A percentile compares a stretch with the other conserved stretches of the same genome.
These are phyloP conservation scores for Vinca minor DNA, from an alignment of 257 asterid genomes.

Conservation along the genomic window DNA sequence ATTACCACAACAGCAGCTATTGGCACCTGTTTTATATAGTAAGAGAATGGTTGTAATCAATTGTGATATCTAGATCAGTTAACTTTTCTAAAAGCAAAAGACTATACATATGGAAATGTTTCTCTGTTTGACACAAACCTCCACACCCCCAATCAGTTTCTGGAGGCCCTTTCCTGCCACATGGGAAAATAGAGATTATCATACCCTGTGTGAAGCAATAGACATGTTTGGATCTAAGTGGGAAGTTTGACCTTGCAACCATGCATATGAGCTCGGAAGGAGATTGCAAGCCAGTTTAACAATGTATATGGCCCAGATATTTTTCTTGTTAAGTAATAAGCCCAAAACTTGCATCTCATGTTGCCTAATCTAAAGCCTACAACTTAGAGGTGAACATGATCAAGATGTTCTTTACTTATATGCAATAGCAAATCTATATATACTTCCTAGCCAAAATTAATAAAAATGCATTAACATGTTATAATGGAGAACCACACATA, in stretches of 20 bases:
- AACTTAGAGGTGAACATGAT: background rate
- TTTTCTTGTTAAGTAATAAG: background rate
- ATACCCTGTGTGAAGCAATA: background rate
- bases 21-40: constrained; percentile 49
- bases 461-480: background rate
- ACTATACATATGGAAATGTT: constrained; percentile 14
- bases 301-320: background rate
- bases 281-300: background rate
- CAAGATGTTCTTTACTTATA: background rate
- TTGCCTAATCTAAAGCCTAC: background rate
- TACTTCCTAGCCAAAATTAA: background rate
- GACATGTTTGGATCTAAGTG: background rate
- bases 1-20: constrained; percentile 93
- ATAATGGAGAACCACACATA: background rate
- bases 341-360: background rate
- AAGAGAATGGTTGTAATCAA: background rate
- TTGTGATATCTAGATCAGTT: background rate
- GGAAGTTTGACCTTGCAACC: background rate
- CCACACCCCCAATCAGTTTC: constrained; percentile 56
- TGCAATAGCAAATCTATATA: background rate
- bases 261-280: background rate
- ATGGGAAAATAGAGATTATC: constrained; percentile 17
- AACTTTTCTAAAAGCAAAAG: constrained; percentile 1
- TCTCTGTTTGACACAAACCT: constrained; percentile 42
- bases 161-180: constrained; percentile 68